A percentile compares a stretch with the other conserved stretches of the same genome.
Conservation (phyloP, 495 filamentous ascomycete genomes). For the Aspergillus haitiensis region DNA sequence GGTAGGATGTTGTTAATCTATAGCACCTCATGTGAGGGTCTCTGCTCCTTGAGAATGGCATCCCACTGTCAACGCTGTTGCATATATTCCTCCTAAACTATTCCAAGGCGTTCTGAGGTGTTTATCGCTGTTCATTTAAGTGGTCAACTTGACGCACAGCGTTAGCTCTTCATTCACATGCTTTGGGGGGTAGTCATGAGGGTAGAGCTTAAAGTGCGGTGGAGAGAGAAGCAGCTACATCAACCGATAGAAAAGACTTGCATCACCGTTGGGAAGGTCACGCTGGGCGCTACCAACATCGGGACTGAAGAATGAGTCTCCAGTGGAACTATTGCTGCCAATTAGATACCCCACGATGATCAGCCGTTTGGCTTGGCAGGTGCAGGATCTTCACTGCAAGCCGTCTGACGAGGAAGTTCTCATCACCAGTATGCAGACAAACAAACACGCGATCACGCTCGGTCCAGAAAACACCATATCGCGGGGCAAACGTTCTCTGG, state of each 20-base stretch:
- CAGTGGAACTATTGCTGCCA: constrained; percentile 55
- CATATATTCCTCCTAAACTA: constrained; percentile 45
- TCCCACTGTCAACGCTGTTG: constrained; percentile 44
- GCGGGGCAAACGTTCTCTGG: constrained; percentile 43
- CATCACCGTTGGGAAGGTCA: constrained; percentile 55
- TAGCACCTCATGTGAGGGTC: constrained; percentile 51
- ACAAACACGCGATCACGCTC: constrained; percentile 50
- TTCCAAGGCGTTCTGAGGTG: too few species aligned
- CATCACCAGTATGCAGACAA: constrained; percentile 46
- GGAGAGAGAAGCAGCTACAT: constrained; percentile 45
- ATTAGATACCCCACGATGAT: constrained; percentile 58
- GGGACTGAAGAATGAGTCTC: constrained; percentile 55
- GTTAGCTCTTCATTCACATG: constrained; percentile 22
- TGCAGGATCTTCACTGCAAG: constrained; percentile 43
- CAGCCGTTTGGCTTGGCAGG: constrained; percentile 58
- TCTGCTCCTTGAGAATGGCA: constrained; percentile 41
- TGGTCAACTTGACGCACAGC: constrained; percentile 45
- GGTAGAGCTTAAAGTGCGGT: constrained; percentile 42
- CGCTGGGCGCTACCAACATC: constrained; percentile 56
- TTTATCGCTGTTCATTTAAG: constrained; percentile 50
- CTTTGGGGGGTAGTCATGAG: constrained; percentile 48
- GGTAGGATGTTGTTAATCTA: constrained; percentile 53
- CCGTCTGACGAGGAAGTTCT: constrained; percentile 46
- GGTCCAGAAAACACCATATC: constrained; percentile 39
- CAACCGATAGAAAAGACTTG: constrained; percentile 41